Evolutionary conservation across 2,329 filamentous ascomycete species (phyloP).

Genomic region (Phyllosticta capitalensis): DNA sequence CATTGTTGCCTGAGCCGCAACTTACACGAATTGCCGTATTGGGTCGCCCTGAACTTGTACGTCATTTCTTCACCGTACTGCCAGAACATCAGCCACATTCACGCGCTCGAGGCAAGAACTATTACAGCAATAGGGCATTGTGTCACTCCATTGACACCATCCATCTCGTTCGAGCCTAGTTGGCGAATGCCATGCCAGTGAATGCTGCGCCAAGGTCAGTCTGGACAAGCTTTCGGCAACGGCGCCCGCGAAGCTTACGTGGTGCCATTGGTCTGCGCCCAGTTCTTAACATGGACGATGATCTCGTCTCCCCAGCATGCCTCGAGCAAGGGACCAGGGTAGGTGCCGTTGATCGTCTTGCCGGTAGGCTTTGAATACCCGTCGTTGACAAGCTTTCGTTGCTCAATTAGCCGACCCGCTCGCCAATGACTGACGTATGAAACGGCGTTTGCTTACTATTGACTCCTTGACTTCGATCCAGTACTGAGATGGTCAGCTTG

Average conservation of each 20-base stretch:
- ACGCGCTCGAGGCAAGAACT: too few relatives aligned
- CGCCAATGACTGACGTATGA: background rate
- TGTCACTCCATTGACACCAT: slow-evolving; percentile 23
- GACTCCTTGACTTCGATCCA: slow-evolving; percentile 11
- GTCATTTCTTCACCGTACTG: slow-evolving; percentile 20
- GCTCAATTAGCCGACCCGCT: background rate
- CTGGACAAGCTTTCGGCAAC: background rate
- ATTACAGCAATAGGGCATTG: slow-evolving; percentile 24
- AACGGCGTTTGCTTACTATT: background rate
- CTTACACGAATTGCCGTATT: slow-evolving; percentile 23
- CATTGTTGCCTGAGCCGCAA: background rate
- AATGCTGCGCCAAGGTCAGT: slow-evolving; percentile 10
- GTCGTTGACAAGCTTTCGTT: slow-evolving; percentile 14
- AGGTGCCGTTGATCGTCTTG: slow-evolving; percentile 18
- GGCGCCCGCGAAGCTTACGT: background rate
- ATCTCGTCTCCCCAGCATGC: slow-evolving; percentile 18
- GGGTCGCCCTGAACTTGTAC: slow-evolving; percentile 21
- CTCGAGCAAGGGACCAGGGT: slow-evolving; percentile 16
- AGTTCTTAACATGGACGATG: slow-evolving; percentile 4
- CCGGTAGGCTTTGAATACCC: slow-evolving; percentile 17
- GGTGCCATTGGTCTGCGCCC: slow-evolving; percentile 1
- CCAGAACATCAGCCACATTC: too few relatives aligned
- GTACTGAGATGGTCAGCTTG: slow-evolving; percentile 4
- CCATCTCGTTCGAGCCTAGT: slow-evolving; percentile 23
- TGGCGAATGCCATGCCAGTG: slow-evolving; percentile 28